Evolutionary conservation across 192 early-diverging fungal species (phyloP), one percentile per base, ranked within the genome.

Genomic region (Umbelopsis sp.): DNA sequence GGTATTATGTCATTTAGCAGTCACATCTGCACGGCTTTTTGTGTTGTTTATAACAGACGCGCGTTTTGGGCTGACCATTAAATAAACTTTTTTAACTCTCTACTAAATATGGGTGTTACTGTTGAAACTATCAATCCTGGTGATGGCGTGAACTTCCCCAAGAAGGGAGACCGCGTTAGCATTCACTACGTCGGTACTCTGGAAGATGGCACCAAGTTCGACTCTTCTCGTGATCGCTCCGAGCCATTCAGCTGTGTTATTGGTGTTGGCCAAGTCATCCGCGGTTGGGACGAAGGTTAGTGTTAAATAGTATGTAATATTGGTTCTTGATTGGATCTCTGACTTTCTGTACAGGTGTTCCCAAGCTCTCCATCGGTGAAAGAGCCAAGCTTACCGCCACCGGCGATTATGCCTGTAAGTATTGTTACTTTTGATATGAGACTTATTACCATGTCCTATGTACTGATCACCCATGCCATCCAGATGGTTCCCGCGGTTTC

Each of bases 181-280:
- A 93, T 93, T 67, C 91, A 91, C 86, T 93, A 91, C 72, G 76
- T 53, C 65, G 84, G 77, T 48, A 71, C 74, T 45, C 78, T 94
- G 23, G 78, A 80, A 58, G 82, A 89, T 74, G 95, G 94, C 69
- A 78, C 55, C 21, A 86, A 91, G 78, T 99, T 99, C 70, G 97
- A 99, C 78, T 93, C 92, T 65, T 94, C 93, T 66, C 76, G 82
- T 66, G 87, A 96, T 80, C 94, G 95, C 73, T 82, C 86, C 23
- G 67, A 91, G 72, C 95, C 97, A 47, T 99, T 98, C 71, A 81
- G 82, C 25, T 94, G 91, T 82, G 82, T 80, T 49, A 97, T 99
- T 72, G 97, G 97, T 73, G 91, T 95, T 25, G 94, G 94, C 3
- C 94, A 90, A 74, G 95, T 99, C 70, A 99, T 99, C 80, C 80